Evolutionary conservation across 768 basidiomycete genomes (phyloP).

Genomic region (Amyloporia xantha): DNA sequence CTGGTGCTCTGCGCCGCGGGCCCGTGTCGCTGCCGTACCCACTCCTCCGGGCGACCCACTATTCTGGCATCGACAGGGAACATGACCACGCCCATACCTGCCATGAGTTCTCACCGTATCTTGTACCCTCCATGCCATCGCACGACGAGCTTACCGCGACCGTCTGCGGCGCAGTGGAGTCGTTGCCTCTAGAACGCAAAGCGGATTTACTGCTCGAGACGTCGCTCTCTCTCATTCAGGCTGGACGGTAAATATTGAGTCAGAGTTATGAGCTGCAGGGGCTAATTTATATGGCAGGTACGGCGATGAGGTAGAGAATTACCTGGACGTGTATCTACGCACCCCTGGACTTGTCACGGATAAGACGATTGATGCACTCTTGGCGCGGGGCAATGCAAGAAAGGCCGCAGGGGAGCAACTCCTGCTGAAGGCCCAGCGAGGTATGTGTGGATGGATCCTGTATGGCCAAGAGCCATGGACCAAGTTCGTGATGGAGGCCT

Average conservation of each 20-base stretch:
- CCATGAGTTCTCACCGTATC: slow-evolving; percentile 9
- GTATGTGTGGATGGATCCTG: too few species aligned
- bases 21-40: not conserved
- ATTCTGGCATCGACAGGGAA: not conserved
- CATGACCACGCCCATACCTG: not conserved
- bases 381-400: slow-evolving; percentile 55
- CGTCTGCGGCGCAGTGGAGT: slow-evolving; percentile 27
- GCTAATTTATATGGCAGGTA: slow-evolving; percentile 36
- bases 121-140: not conserved
- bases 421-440: slow-evolving; percentile 52
- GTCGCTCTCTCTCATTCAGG: slow-evolving; percentile 27
- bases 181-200: slow-evolving; percentile 24
- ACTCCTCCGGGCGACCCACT: slow-evolving; percentile 3
- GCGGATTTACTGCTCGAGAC: slow-evolving; percentile 30
- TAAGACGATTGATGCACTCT: slow-evolving; percentile 46
- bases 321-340: slow-evolving; percentile 57
- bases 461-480: too few species aligned
- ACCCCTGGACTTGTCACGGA: slow-evolving; percentile 49
- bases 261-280: too few species aligned
- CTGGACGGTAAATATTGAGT: slow-evolving; percentile 31
- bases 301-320: slow-evolving; percentile 57
- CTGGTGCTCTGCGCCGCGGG: not conserved
- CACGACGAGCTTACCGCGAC: slow-evolving; percentile 31
- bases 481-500: not conserved
- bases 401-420: slow-evolving; percentile 49